Conservation (phyloP, 2,329 filamentous ascomycete species). For the Fusarium agapanthi region DNA sequence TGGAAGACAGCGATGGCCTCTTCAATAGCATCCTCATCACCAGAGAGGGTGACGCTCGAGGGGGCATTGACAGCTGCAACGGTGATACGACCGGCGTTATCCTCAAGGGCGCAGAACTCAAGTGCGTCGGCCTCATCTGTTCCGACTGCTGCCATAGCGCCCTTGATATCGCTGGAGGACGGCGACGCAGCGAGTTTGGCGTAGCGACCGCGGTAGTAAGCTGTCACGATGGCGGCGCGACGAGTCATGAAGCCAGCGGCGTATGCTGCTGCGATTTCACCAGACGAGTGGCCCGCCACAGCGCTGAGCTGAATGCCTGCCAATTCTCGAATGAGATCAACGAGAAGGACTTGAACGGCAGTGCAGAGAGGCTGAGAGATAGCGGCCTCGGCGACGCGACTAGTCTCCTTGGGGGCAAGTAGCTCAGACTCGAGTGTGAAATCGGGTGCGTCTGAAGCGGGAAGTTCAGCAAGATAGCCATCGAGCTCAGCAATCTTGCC, state of each 20-base stretch:
- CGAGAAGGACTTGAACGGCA: not conserved
- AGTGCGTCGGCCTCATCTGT: not conserved
- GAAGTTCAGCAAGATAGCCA: not conserved
- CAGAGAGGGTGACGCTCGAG: not conserved
- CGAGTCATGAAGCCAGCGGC: not conserved
- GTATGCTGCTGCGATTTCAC: constrained; percentile 28
- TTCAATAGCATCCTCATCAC: constrained; percentile 46
- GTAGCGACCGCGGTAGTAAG: constrained; percentile 6
- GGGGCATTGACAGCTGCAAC: not conserved
- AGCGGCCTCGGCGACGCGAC: not conserved
- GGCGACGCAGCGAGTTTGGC: not conserved
- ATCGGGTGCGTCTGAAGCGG: not conserved
- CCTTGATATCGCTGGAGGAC: not conserved
- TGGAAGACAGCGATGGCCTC: constrained; percentile 2
- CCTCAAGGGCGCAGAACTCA: not conserved
- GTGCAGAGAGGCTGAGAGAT: constrained; percentile 7
- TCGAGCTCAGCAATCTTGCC: not conserved
- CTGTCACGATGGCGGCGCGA: constrained; percentile 44
- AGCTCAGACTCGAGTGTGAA: not conserved
- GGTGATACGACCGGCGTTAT: not conserved
- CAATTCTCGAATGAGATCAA: not conserved
- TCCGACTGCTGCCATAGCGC: not conserved
- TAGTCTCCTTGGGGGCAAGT: not conserved
- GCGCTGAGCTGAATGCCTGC: constrained; percentile 44
- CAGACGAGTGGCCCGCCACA: constrained; percentile 55